Percentiles rank a stretch among this genome's conserved stretches.
These are phyloP conservation scores for Microcos paniculata DNA, from an alignment of 345 rosid species.

Conservation along the genomic window DNA sequence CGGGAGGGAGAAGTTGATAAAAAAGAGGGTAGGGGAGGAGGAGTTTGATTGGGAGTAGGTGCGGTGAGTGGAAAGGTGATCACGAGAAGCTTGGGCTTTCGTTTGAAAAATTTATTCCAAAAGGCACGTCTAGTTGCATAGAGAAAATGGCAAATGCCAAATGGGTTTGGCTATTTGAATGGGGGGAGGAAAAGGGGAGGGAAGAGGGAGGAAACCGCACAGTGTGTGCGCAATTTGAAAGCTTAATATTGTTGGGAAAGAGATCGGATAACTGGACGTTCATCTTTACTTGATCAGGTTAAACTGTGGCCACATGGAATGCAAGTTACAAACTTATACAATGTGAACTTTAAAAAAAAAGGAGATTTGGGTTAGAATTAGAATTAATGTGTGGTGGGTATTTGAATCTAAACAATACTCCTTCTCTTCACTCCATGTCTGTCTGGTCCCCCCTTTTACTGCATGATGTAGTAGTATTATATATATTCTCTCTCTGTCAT, in stretches of 20 bases:
- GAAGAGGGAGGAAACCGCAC: neutral
- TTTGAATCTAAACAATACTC: neutral
- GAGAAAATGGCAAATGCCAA: neutral
- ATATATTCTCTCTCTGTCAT: neutral
- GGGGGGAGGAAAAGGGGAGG: neutral
- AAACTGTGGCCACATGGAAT: neutral
- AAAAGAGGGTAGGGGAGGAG: neutral
- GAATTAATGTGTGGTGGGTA: neutral
- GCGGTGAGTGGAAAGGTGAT: conserved; percentile 31
- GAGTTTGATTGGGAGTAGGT: conserved; percentile 16
- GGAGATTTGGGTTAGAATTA: neutral
- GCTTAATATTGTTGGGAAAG: neutral
- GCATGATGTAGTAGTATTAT: neutral
- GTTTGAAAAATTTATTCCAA: neutral
- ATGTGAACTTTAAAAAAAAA: too few species aligned
- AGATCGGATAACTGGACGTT: too few species aligned
- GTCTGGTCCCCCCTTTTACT: neutral
- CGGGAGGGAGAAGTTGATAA: conserved; percentile 9
- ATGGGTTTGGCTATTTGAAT: neutral
- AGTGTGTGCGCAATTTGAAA: neutral
- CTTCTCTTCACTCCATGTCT: neutral
- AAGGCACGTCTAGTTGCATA: neutral
- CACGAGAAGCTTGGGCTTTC: conserved; percentile 40
- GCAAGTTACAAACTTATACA: neutral
- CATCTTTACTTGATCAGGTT: too few species aligned